These are phyloP conservation scores for Dactylonectria estremocensis DNA, from an alignment of 2,329 filamentous ascomycete genomes.

Conservation along the genomic window DNA sequence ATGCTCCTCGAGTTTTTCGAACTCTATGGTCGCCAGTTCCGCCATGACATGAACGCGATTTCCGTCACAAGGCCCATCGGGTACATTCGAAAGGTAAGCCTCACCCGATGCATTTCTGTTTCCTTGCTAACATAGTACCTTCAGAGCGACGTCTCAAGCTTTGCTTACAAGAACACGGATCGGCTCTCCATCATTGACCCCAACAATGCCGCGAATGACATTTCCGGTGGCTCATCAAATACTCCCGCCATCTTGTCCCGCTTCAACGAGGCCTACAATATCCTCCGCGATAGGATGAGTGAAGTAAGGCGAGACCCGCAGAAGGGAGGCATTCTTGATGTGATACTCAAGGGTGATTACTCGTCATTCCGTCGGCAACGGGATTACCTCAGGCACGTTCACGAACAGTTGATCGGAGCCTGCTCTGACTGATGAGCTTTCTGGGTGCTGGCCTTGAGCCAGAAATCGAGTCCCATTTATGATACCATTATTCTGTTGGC, in stretches of 20 bases:
- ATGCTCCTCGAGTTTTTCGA: constrained; percentile 90
- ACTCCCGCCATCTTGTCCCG: constrained; percentile 76
- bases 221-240: constrained; percentile 86
- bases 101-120: not conserved
- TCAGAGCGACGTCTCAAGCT: constrained; percentile 60
- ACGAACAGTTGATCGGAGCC: constrained; percentile 57
- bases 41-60: constrained; percentile 80
- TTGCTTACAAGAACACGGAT: constrained; percentile 73
- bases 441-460: not conserved
- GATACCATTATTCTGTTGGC: constrained; percentile 32
- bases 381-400: constrained; percentile 70
- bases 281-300: constrained; percentile 72
- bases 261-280: constrained; percentile 77
- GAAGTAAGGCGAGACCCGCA: constrained; percentile 58
- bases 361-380: constrained; percentile 80
- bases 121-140: constrained; percentile 20
- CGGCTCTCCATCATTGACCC: constrained; percentile 93
- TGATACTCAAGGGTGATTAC: constrained; percentile 86
- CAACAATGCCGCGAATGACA: constrained; percentile 88
- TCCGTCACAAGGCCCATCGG: constrained; percentile 78
- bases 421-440: constrained; percentile 47
- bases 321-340: constrained; percentile 71
- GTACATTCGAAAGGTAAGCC: constrained; percentile 82
- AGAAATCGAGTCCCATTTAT: constrained; percentile 23
- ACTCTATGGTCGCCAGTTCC: constrained; percentile 88